Conservation (phyloP, 345 rosid genomes). For the Arabidopsis arenosa region DNA sequence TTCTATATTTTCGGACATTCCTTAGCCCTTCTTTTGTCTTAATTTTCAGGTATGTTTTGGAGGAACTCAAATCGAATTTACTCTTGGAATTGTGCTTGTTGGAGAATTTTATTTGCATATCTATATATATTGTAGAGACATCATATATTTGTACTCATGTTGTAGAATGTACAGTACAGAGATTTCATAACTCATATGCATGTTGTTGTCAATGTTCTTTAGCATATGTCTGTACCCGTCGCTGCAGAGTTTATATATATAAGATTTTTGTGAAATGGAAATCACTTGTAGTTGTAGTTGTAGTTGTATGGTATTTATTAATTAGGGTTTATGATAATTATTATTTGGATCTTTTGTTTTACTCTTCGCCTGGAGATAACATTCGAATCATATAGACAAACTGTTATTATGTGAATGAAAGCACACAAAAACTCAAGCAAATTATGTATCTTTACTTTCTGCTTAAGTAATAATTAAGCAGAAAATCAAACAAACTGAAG, state of each 20-base stretch:
- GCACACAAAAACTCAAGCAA: background rate
- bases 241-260: slow-evolving; percentile 28
- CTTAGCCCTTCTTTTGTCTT: slow-evolving; percentile 30
- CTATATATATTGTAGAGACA: slow-evolving; percentile 24
- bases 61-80: slow-evolving; percentile 28
- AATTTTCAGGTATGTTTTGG: slow-evolving; percentile 33
- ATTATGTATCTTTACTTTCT: background rate
- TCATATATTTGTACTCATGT: slow-evolving; percentile 24
- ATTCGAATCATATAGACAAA: background rate
- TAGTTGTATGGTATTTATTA: background rate
- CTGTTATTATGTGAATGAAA: background rate
- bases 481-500: background rate
- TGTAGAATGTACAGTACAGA: slow-evolving; percentile 33
- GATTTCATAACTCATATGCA: slow-evolving; percentile 7
- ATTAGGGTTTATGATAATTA: slow-evolving; percentile 29
- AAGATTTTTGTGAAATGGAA: slow-evolving; percentile 27
- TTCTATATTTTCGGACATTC: slow-evolving; percentile 39
- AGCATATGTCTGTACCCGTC: slow-evolving; percentile 30
- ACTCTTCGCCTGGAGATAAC: background rate
- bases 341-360: slow-evolving; percentile 24
- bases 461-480: background rate
- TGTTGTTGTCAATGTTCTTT: slow-evolving; percentile 32
- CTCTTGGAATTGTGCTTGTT: slow-evolving; percentile 32
- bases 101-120: slow-evolving; percentile 28
- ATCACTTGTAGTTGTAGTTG: slow-evolving; percentile 16